phyloP scores from a whole-genome alignment of 805 yeast genomes.

The Cyberlindnera bimundalis region DNA sequence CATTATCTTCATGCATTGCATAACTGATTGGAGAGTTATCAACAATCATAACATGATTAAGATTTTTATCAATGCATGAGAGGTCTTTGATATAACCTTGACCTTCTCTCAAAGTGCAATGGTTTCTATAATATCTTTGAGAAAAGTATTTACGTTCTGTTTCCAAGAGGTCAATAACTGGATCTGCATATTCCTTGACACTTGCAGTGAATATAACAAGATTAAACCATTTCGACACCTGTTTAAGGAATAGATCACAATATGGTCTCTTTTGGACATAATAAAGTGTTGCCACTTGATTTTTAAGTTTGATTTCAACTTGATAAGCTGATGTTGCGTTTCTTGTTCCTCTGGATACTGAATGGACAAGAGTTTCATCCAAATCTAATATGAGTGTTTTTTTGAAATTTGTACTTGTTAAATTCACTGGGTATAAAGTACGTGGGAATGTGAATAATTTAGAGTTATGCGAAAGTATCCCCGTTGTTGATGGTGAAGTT shows the following conservation, averaged over 20 bases:
- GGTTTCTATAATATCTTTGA: slow-evolving; percentile 69
- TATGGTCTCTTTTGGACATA: slow-evolving; percentile 90
- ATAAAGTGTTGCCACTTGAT: slow-evolving; percentile 74
- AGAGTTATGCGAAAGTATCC: slow-evolving; percentile 13
- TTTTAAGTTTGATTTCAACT: slow-evolving; percentile 74
- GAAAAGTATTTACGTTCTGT: slow-evolving; percentile 51
- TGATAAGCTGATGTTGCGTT: slow-evolving; percentile 49
- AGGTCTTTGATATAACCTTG: slow-evolving; percentile 86
- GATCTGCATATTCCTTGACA: slow-evolving; percentile 93
- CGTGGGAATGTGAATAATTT: slow-evolving; percentile 32
- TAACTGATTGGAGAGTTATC: slow-evolving; percentile 95
- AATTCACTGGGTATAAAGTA: slow-evolving; percentile 39
- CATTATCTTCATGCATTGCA: slow-evolving; percentile 79
- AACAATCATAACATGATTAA: slow-evolving; percentile 68
- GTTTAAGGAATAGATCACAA: slow-evolving; percentile 78
- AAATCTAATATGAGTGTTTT: slow-evolving; percentile 83
- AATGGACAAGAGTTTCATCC: slow-evolving; percentile 93
- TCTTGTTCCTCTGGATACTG: slow-evolving; percentile 60
- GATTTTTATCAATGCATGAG: slow-evolving; percentile 45
- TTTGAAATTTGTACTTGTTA: slow-evolving; percentile 38
- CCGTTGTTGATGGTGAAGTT: slow-evolving; percentile 22
- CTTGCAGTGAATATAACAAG: slow-evolving; percentile 93
- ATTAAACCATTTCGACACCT: slow-evolving; percentile 83
- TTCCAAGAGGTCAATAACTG: slow-evolving; percentile 91
- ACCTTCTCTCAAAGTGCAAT: slow-evolving; percentile 74